These are phyloP conservation scores for Neofusicoccum kwambonambiense DNA, from an alignment of 2,329 filamentous ascomycete species.

Conservation along the genomic window DNA sequence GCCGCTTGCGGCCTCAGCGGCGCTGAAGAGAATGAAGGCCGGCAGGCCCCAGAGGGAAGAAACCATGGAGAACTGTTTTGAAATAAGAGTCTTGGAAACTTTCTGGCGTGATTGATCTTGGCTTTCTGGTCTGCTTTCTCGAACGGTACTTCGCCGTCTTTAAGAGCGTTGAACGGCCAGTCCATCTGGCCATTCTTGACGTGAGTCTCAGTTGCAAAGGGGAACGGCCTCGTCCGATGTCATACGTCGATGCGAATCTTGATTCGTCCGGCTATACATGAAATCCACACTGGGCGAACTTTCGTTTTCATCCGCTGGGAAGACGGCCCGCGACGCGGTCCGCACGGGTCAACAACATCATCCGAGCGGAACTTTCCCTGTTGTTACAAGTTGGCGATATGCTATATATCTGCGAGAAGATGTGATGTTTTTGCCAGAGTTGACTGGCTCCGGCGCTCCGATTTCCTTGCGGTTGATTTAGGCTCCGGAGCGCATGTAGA, in stretches of 20 bases:
- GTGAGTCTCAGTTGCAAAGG: neutral
- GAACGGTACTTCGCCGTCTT: neutral
- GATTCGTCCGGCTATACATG: constrained; percentile 4
- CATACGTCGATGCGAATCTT: neutral
- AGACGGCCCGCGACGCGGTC: neutral
- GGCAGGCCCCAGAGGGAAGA: neutral
- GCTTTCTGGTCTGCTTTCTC: neutral
- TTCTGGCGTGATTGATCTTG: neutral
- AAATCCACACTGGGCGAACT: neutral
- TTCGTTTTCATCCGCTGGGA: constrained; percentile 2
- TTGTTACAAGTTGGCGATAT: neutral
- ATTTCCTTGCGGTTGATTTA: too few relatives aligned
- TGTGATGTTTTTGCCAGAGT: too few relatives aligned
- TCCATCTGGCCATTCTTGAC: neutral
- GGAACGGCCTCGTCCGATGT: neutral
- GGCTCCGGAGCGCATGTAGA: too few relatives aligned
- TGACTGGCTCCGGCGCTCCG: too few relatives aligned
- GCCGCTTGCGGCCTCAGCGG: neutral
- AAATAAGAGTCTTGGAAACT: too few relatives aligned
- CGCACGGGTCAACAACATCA: neutral
- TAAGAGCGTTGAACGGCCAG: neutral
- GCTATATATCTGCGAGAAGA: neutral
- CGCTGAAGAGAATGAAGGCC: neutral
- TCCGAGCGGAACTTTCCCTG: neutral
- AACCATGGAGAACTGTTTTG: neutral